phyloP scores from a whole-genome alignment of 2,329 filamentous ascomycete genomes.

The Proliferodiscus dingleyae region DNA sequence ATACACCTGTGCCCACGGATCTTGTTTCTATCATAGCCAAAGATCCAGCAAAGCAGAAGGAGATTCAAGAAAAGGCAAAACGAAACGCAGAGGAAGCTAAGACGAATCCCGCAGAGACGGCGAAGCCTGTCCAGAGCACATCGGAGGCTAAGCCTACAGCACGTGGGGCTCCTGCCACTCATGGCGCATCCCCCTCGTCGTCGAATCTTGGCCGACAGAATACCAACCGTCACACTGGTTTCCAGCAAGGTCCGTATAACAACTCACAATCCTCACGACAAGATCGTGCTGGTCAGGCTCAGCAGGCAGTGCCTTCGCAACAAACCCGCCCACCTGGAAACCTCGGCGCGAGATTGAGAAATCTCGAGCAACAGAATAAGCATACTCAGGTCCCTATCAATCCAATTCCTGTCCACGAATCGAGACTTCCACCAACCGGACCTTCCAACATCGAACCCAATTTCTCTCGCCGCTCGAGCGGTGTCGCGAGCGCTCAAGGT shows the following conservation, averaged over 20 bases:
- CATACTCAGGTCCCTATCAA: constrained; percentile 16
- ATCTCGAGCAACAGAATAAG: constrained; percentile 26
- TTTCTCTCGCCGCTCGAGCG: constrained; percentile 50
- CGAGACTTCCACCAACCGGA: constrained; percentile 68
- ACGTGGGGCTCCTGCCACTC: constrained; percentile 42
- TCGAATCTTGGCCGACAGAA: constrained; percentile 26
- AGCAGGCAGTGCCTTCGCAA: constrained; percentile 21
- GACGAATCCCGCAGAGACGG: constrained; percentile 38
- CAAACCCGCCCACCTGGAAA: constrained; percentile 17
- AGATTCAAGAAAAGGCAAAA: constrained; percentile 85
- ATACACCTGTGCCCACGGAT: constrained; percentile 86
- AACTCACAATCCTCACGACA: constrained; percentile 33
- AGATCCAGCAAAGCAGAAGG: constrained; percentile 88
- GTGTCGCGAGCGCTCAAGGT: constrained; percentile 46
- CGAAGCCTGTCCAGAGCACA: constrained; percentile 41
- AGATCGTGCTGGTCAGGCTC: constrained; percentile 22
- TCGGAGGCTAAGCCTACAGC: constrained; percentile 36
- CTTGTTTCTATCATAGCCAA: constrained; percentile 94
- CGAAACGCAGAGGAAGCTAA: constrained; percentile 64
- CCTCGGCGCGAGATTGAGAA: constrained; percentile 25
- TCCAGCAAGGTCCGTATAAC: constrained; percentile 38
- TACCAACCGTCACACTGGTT: constrained; percentile 33
- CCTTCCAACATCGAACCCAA: constrained; percentile 56
- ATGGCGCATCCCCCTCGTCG: constrained; percentile 32
- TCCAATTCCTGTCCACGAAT: constrained; percentile 43